These are phyloP conservation scores for Penicillium olsonii DNA, from an alignment of 2,329 filamentous ascomycete genomes.

Conservation along the genomic window DNA sequence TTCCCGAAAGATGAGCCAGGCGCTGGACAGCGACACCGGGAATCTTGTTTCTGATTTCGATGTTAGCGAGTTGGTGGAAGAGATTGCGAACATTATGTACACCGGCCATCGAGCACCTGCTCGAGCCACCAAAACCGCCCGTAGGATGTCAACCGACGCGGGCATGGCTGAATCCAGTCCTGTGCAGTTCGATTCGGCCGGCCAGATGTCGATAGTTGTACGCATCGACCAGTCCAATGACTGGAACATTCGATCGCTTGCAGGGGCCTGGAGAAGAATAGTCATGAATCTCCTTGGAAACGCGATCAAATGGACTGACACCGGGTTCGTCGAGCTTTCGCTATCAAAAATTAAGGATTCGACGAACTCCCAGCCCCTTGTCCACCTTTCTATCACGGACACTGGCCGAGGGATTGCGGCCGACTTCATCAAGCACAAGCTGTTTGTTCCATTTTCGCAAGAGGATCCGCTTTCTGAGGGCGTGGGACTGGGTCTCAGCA, in stretches of 20 bases:
- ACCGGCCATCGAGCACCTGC: slow-evolving; percentile 26
- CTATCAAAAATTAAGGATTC: slow-evolving; percentile 20
- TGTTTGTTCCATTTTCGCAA: slow-evolving; percentile 58
- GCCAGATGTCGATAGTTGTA: slow-evolving; percentile 29
- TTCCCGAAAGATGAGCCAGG: slow-evolving; percentile 37
- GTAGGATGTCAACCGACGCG: slow-evolving; percentile 20
- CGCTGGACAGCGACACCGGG: slow-evolving; percentile 13
- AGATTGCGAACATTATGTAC: slow-evolving; percentile 32
- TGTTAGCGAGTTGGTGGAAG: slow-evolving; percentile 34
- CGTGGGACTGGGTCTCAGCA: slow-evolving; percentile 62
- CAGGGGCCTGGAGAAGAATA: slow-evolving; percentile 37
- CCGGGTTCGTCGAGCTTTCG: slow-evolving; percentile 35
- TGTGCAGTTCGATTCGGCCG: background rate
- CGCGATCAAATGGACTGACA: slow-evolving; percentile 38
- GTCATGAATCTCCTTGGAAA: slow-evolving; percentile 43
- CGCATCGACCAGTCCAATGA: slow-evolving; percentile 28
- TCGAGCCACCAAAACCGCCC: slow-evolving; percentile 15
- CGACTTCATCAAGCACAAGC: slow-evolving; percentile 58
- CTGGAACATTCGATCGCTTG: slow-evolving; percentile 32
- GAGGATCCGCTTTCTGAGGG: slow-evolving; percentile 60
- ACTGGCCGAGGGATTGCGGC: slow-evolving; percentile 64
- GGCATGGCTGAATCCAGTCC: slow-evolving; percentile 39
- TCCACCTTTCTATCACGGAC: slow-evolving; percentile 55
- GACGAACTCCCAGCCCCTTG: slow-evolving; percentile 16
- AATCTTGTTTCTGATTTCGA: slow-evolving; percentile 34